Evolutionary conservation across 345 rosid genomes (phyloP).

Genomic region (Brassica napus): Da-Ae NC_063434.1:26202501-26203000

Average conservation of each 20-base stretch:
- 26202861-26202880: slow-evolving; percentile 39
- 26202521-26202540: too few species aligned
- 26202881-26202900: slow-evolving; percentile 36
- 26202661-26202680: not conserved
- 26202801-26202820: not conserved
- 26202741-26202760: not conserved
- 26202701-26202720: not conserved
- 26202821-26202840: too few species aligned
- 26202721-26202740: not conserved
- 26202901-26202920: slow-evolving; percentile 38
- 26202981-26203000: slow-evolving; percentile 26
- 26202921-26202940: slow-evolving; percentile 2
- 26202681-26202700: not conserved
- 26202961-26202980: slow-evolving; percentile 24
- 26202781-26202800: slow-evolving; percentile 1
- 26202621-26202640: not conserved
- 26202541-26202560: not conserved
- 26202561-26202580: not conserved
- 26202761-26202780: not conserved
- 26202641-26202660: not conserved
- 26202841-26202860: slow-evolving; percentile 8
- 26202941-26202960: slow-evolving; percentile 29
- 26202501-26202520: too few species aligned
- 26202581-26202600: not conserved
- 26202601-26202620: not conserved